Evolutionary conservation across 768 basidiomycete species (phyloP), one percentile per base, ranked within the genome.

Genomic region (Macrolepiota fuliginosa): DNA sequence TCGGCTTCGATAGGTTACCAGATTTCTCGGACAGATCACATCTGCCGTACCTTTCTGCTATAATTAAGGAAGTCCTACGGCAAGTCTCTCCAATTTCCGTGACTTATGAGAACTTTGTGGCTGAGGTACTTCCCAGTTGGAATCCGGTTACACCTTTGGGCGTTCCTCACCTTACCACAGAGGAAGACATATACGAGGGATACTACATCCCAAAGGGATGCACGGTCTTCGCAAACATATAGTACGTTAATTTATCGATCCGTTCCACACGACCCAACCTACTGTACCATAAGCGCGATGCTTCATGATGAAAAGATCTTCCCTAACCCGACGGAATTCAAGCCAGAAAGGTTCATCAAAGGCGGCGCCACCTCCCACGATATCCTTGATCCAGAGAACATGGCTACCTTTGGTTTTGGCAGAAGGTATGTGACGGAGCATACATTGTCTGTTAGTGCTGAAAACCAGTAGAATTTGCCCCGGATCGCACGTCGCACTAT

Each of bases 61-160:
- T 71, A 10, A 53, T 68, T 11, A 69, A 65, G 37, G 70, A 72
- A 50, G 45, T 54, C 3, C 36, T 72, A 12, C 54, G 71, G 63
- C 69, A 32, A 13, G 32, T 7, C 7, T 3, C 25, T n/a, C 17
- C 11, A 3, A 5, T 17, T 32, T 15, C 55, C 39, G 7, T 17
- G n/a, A n/a, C n/a, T n/a, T 40, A 12, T 12, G 27, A 47, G 56
- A 35, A 36, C n/a, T n/a, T 55, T 47, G 49, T 53, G 12, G 37
- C 39, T 2, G 25, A 25, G 9, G n/a, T 11, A 1, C 22, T 19
- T 4, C 15, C 36, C 36, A 55, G 54, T 6, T 55, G 54, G 54
- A 39, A 52, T 13, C 40, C 59, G 15, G 42, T 56, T 46, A 27
- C 19, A 1, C 63, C 63, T 15, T 36, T 62, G n/a, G 63, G 59